Evolutionary conservation across 805 yeast genomes (phyloP).

Genomic region (Suhomyces canberraensis): DNA sequence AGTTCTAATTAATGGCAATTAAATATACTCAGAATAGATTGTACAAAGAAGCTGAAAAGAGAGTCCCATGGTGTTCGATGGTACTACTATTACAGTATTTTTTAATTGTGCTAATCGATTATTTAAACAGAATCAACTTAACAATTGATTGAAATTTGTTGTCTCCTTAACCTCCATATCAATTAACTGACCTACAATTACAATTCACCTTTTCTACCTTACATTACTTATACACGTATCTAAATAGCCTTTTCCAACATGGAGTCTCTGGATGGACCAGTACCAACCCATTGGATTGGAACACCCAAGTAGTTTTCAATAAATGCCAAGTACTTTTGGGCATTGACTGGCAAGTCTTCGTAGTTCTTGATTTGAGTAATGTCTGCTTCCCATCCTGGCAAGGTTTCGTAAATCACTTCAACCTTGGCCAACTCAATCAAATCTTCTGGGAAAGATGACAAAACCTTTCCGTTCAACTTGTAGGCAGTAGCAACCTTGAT

Average conservation of each 20-base stretch:
- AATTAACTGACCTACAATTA: no score
- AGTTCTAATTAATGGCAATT: no score
- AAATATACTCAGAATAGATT: no score
- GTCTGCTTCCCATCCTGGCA: constrained; percentile 92
- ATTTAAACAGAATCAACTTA: no score
- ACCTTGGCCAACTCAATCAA: constrained; percentile 76
- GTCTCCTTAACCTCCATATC: no score
- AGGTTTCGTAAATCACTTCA: constrained; percentile 85
- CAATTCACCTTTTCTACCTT: not conserved
- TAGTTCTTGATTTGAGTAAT: constrained; percentile 69
- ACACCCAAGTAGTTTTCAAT: constrained; percentile 83
- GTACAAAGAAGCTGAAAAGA: no score
- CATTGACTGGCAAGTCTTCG: constrained; percentile 82
- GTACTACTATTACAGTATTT: no score
- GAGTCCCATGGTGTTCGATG: no score
- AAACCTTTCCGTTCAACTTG: constrained; percentile 68
- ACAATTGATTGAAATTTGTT: no score
- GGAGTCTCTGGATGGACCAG: constrained; percentile 94
- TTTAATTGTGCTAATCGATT: no score
- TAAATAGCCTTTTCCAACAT: constrained; percentile 61
- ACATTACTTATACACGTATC: not conserved
- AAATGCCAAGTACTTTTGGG: constrained; percentile 76
- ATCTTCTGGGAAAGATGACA: constrained; percentile 91
- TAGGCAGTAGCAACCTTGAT: constrained; percentile 87
- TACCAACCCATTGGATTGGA: constrained; percentile 96